Conservation (phyloP, 2,329 filamentous ascomycete species). For the Sporothrix luriei region DNA sequence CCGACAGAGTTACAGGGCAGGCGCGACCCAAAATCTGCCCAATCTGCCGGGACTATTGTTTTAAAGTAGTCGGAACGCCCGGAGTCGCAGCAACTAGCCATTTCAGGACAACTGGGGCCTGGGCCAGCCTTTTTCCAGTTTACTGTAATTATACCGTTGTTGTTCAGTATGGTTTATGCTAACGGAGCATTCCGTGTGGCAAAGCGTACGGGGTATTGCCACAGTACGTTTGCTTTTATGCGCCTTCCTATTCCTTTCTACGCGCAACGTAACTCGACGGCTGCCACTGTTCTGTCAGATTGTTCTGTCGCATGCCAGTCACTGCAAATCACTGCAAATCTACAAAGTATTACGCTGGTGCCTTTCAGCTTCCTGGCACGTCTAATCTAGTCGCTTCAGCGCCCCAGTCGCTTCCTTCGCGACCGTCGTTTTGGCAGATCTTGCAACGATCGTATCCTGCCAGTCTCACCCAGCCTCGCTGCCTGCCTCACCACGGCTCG, state of each 20-base stretch:
- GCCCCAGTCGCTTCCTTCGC: not conserved
- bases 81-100: conserved; percentile 15
- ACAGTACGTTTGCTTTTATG: too few relatives aligned
- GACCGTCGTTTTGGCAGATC: not conserved
- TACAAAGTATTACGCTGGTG: too few relatives aligned
- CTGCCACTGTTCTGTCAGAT: not conserved
- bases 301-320: too few relatives aligned
- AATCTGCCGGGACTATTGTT: conserved; percentile 21
- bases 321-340: too few relatives aligned
- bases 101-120: not conserved
- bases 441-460: not conserved
- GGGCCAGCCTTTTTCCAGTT: not conserved
- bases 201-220: too few relatives aligned
- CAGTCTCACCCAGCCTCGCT: too few relatives aligned
- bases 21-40: conserved; percentile 19
- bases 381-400: too few relatives aligned
- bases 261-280: not conserved
- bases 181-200: too few relatives aligned
- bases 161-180: not conserved
- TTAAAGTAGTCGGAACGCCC: conserved; percentile 15
- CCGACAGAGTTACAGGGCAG: not conserved
- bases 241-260: too few relatives aligned
- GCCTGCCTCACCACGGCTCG: not conserved
- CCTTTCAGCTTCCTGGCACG: too few relatives aligned
- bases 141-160: not conserved